Base-by-base conservation (phyloP, 108 stramenopile genomes). In the Skeletonema marinoi region DNA sequence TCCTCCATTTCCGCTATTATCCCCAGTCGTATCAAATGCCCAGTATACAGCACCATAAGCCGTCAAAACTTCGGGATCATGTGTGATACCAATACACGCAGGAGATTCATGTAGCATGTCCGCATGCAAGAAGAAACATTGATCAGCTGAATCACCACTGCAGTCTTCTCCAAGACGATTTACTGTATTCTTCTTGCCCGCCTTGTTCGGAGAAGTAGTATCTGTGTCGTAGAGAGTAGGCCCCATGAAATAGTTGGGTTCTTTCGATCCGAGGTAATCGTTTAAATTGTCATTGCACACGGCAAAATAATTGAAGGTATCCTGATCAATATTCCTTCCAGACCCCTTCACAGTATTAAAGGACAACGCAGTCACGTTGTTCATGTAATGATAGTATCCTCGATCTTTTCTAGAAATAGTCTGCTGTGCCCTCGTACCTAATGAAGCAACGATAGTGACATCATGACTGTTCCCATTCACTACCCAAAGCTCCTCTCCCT, bases 41-140 rank as follows among this genome's bases (percentile, higher is more conserved):
- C 78, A 87, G 66, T 80, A 87, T 0, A 84, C 86, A 2, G 70
- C 50, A 8, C 86, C 86, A 30, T 87, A 87, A 6, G 79, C 71
- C 2, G 86, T 84, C 42, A 69, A 30, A 9, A 72, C 17, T 46
- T 87, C 86, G 0, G 86, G 86, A 66, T 87, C 86, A 48, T 87
- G 86, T 1, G 80, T 77, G 11, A 87, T 87, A 19, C 86, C 86
- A 19, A 81, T 58, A 61, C 86, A 87, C 19, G 66, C 60, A 0
- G 86, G 86, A 11, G 86, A 65, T 46, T 87, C 86, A 54, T 87
- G 86, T 3, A 87, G 60, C 86, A 87, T 87, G 51, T 87, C 86
- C 1, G 80, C 71, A 78, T 87, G 86, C 38, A 85, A 74, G 51
- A 87, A 87, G 68, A 73, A 87, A 38, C 86, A 87, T 33, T 63